phyloP scores from a whole-genome alignment of 805 yeast genomes.

The Pichia californica region DNA sequence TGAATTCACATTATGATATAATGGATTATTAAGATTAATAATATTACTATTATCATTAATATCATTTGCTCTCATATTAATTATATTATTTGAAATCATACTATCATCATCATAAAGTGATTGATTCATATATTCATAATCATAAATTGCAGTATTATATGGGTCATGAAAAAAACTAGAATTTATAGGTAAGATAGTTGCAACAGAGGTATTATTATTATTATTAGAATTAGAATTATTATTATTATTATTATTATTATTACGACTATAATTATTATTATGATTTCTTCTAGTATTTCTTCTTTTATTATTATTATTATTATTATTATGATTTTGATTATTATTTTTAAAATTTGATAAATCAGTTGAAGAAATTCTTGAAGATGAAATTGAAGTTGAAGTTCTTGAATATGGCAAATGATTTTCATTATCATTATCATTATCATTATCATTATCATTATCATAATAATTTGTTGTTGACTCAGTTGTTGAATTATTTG shows the following conservation, averaged over 20 bases:
- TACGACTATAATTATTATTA: neutral
- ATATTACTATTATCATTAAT: too few relatives aligned
- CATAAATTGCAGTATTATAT: too few relatives aligned
- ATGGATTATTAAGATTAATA: too few relatives aligned
- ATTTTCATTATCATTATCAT: slow-evolving; percentile 8
- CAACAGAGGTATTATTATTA: too few relatives aligned
- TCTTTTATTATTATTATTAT: neutral
- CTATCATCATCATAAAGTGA: too few relatives aligned
- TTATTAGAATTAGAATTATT: too few relatives aligned
- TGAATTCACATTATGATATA: neutral
- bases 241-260: neutral
- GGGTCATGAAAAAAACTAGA: neutral
- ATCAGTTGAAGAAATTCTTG: slow-evolving; percentile 13
- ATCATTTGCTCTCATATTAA: neutral
- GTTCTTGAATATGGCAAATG: slow-evolving; percentile 18
- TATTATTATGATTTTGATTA: neutral
- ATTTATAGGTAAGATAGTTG: too few relatives aligned
- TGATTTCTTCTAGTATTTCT: neutral
- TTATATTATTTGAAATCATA: neutral
- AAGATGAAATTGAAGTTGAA: slow-evolving; percentile 23
- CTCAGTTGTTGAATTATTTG: neutral
- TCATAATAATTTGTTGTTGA: neutral
- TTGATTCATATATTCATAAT: too few relatives aligned
- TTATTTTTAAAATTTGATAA: neutral
- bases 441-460: neutral